Base-by-base conservation (phyloP, 2,329 filamentous ascomycete species). In the Macrophomina pseudophaseolina region DNA sequence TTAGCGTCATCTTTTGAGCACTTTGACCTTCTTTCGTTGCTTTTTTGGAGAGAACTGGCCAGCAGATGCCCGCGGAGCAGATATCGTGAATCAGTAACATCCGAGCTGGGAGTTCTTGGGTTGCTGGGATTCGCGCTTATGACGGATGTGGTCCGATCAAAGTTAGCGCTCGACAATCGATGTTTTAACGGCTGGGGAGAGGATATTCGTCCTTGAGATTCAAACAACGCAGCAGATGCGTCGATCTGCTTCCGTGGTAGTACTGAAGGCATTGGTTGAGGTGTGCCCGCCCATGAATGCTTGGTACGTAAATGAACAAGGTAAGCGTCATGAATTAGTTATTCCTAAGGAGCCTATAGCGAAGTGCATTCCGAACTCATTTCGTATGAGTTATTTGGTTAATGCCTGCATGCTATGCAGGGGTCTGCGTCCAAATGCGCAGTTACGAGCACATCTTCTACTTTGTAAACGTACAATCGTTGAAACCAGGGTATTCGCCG, bases 401-500 rank as follows among this genome's bases (percentile, higher is more conserved):
- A 33, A n/a, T 49, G 44, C 42, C 18, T 49, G 30, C 16, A 62
- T 28, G 32, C 33, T 38, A 62, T 62, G 58, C 44, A 62, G 32
- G n/a, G 38, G 5, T 60, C 16, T n/a, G 30, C 4, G 8, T 35
- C 42, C 42, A 48, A 23, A 18, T 28, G 11, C 46, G 58, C 42
- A 33, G 16, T 48, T 28, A 28, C 28, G 1, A 62, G 32, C 12
- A n/a, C 44, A 62, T 40, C 44, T 54, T 16, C 16, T 30, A 28
- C 32, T 16, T 33, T 62, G 58, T 38, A 49, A 30, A 40, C 38
- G 18, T 62, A 35, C 33, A 38, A 3, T 40, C 32, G 12, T 38
- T 33, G 9, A 5, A 62, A 62, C 49, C 58, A 62, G 58, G 58
- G 58, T 62, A 62, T 62, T 28, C 58, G 44, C 58, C 58, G 44